Evolutionary conservation across 208 protist genomes (phyloP), one percentile per base, ranked within the genome.

Genomic region (Kentomonas sorsogonicus): DNA sequence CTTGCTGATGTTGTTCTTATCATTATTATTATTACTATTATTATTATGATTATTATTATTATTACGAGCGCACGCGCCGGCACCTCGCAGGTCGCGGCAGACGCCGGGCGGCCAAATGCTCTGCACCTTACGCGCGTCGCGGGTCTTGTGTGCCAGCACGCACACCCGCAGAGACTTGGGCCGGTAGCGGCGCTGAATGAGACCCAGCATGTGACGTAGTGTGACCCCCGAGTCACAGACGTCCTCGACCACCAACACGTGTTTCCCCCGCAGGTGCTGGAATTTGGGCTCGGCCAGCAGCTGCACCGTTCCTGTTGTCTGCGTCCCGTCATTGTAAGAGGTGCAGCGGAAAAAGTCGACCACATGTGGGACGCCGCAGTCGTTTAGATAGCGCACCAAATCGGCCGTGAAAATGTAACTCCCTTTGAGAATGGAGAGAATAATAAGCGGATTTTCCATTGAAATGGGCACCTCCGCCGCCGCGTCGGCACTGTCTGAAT

Each of bases 391-490:
- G 26, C 91, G 82, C n/a, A 87, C 73, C 22, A 96, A 51, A 48
- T 96, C 91, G 4, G 88, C 86, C 1, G 85, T 94, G 66, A 96
- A 94, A 45, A 95, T 86, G 74, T 94, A 96, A 57, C 77, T 87
- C 26, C 91, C 91, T 56, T 94, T 96, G 7, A 96, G 60, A 9
- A 96, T 69, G n/a, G 87, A 93, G 9, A 96, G 53, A 36, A 94
- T 63, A 41, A 96, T 79, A 22, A 95, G 75, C 15, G 83, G 83
- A 50, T 96, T 92, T 23, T 87, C 80, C 47, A 77, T 43, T 47
- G 63, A 84, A 54, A 94, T 89, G 13, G 76, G 67, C 2, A 69
- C 76, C 62, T 74, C 68, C 13, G 29, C 36, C 2, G 9, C 43
- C 40, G 3, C 39, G 23, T 31, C 51, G 23, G n/a, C 29, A 38